phyloP scores from a whole-genome alignment of 495 filamentous ascomycete genomes.

The Penicillium cinerascens region DNA sequence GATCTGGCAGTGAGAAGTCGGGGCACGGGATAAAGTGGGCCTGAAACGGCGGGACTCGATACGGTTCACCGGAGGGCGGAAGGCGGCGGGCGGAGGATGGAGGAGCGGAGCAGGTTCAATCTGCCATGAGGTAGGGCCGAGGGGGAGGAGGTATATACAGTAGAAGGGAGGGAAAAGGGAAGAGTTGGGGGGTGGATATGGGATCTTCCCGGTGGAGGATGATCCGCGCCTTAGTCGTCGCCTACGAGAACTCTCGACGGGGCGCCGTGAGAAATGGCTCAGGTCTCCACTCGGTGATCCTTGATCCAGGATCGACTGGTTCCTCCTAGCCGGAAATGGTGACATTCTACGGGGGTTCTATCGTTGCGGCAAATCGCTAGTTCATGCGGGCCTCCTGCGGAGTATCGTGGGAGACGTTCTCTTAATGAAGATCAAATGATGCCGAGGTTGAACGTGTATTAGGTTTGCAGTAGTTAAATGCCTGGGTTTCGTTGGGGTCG shows the following conservation, averaged over 20 bases:
- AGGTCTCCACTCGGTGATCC: background rate
- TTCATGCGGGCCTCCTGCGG: background rate
- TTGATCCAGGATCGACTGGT: background rate
- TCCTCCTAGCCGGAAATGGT: conserved; percentile 6
- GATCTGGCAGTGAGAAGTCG: background rate
- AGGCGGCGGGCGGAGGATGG: background rate
- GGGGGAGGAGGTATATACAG: background rate
- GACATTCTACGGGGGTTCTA: background rate
- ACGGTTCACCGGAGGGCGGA: background rate
- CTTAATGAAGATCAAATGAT: background rate
- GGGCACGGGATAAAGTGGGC: background rate
- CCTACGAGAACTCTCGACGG: background rate
- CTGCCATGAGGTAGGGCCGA: background rate
- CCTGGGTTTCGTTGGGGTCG: background rate
- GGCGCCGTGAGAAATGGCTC: background rate
- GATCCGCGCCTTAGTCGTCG: conserved; percentile 19
- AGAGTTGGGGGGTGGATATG: conserved; percentile 16
- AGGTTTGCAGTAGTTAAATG: background rate
- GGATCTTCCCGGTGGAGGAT: conserved; percentile 23
- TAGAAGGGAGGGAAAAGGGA: background rate
- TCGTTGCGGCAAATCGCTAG: background rate
- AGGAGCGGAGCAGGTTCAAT: background rate
- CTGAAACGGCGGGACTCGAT: background rate
- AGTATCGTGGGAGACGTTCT: background rate
- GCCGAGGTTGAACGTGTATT: background rate